Percentiles rank a stretch among this genome's conserved stretches.
Evolutionary conservation across 2,329 filamentous ascomycete species (phyloP).

Genomic region (Aotearoamyces nothofagi): DNA sequence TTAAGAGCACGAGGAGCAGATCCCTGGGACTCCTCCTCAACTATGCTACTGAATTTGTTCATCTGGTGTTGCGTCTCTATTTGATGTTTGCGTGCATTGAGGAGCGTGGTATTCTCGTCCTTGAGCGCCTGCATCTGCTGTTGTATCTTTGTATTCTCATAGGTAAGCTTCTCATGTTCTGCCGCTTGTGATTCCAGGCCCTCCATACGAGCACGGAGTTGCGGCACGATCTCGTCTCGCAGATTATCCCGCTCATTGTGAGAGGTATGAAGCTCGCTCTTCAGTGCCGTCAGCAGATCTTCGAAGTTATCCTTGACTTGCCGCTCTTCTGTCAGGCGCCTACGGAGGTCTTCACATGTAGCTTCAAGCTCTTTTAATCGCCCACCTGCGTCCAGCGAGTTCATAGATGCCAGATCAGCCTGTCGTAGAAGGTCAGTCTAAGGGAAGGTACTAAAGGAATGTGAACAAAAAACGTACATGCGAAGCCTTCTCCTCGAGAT

Average conservation of each 20-base stretch:
- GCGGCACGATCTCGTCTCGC: conserved; percentile 73
- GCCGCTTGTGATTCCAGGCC: conserved; percentile 62
- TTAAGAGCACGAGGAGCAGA: conserved; percentile 14
- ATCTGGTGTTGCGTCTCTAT: conserved; percentile 26
- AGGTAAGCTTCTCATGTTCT: conserved; percentile 57
- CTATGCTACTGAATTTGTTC: conserved; percentile 41
- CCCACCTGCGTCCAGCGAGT: conserved; percentile 37
- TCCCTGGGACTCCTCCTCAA: conserved; percentile 33
- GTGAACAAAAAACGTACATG: conserved; percentile 26
- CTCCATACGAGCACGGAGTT: conserved; percentile 61
- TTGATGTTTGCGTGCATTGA: conserved; percentile 30
- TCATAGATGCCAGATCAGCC: conserved; percentile 32
- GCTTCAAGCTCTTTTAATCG: conserved; percentile 66
- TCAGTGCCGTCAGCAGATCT: conserved; percentile 73
- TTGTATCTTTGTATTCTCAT: conserved; percentile 72
- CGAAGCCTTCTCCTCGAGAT: conserved; percentile 65
- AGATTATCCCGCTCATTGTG: conserved; percentile 86
- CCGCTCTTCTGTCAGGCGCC: conserved; percentile 71
- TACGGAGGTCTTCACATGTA: conserved; percentile 67
- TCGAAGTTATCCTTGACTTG: conserved; percentile 87
- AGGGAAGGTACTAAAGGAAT: not conserved
- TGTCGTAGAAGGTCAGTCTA: conserved; percentile 10
- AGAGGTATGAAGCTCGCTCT: conserved; percentile 65
- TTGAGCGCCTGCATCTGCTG: conserved; percentile 66
- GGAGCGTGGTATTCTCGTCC: conserved; percentile 42